phyloP scores from a whole-genome alignment of 83 land plant genomes.

The Larix sibirica region DNA sequence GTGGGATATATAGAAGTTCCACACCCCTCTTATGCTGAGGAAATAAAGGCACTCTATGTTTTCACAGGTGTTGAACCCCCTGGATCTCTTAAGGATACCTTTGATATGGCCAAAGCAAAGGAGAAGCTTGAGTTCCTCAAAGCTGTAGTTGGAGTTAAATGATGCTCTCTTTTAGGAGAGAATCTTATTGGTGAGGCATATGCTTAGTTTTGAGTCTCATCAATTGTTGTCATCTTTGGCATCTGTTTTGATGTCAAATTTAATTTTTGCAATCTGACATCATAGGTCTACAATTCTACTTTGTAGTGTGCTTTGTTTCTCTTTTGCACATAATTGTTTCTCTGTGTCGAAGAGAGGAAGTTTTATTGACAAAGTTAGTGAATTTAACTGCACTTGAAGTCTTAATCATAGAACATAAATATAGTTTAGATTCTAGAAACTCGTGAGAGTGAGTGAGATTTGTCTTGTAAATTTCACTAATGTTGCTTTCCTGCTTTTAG shows the following conservation, averaged over 20 bases:
- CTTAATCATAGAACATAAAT: not conserved
- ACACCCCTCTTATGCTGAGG: conserved; percentile 30
- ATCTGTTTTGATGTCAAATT: not conserved
- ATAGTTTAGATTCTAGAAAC: not conserved
- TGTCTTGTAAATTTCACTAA: not conserved
- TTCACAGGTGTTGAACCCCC: conserved; percentile 66
- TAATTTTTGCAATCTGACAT: not conserved
- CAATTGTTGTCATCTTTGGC: not conserved
- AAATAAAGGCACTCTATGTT: conserved; percentile 51
- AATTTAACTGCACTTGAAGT: not conserved
- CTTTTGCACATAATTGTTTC: not conserved
- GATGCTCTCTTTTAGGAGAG: not conserved
- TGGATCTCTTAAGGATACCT: conserved; percentile 14
- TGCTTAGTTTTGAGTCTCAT: not conserved
- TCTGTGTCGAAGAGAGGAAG: not conserved
- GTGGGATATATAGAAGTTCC: conserved; percentile 39
- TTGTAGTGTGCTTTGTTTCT: not conserved
- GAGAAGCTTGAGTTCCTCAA: conserved; percentile 45
- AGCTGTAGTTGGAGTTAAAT: conserved; percentile 48
- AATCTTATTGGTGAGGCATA: not conserved
- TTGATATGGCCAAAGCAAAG: conserved; percentile 26
- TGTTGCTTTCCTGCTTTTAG: not conserved
- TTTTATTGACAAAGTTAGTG: not conserved
- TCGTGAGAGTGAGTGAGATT: not conserved
- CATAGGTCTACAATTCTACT: not conserved